Conservation (phyloP, 768 basidiomycete species). For the Coprinopsis sp. region DNA sequence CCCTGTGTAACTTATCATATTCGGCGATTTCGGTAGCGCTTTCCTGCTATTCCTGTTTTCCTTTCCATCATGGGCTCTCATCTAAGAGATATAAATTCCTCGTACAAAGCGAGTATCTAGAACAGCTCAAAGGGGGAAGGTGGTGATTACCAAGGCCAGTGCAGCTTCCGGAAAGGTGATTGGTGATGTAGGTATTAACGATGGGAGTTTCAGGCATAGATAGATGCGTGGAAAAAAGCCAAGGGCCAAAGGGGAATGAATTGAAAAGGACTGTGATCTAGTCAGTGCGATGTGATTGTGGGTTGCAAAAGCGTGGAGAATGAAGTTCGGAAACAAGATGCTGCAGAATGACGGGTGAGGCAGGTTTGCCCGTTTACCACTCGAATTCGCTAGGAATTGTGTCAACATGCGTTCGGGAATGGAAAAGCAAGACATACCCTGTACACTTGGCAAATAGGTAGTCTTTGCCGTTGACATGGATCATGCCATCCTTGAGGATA, state of each 20-base stretch:
- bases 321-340: neutral
- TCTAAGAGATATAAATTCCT: neutral
- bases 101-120: no score
- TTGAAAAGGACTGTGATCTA: neutral
- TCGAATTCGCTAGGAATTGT: conserved; percentile 33
- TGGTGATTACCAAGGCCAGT: conserved; percentile 1
- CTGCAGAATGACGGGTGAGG: neutral
- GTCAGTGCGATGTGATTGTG: neutral
- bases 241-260: conserved; percentile 1
- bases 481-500: conserved; percentile 95
- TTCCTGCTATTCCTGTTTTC: neutral
- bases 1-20: neutral
- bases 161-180: neutral
- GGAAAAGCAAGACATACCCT: conserved; percentile 49
- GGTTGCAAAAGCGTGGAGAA: neutral
- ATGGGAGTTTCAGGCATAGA: neutral
- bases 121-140: no score
- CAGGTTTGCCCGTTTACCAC: conserved; percentile 26
- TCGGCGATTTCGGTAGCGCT: neutral
- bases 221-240: neutral
- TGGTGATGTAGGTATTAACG: conserved; percentile 2
- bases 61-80: neutral
- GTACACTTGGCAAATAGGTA: conserved; percentile 97
- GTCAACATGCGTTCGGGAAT: conserved; percentile 3
- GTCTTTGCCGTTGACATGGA: conserved; percentile 94